Conservation (phyloP, 139 green algal genomes). For the Mesostigma viride region DNA sequence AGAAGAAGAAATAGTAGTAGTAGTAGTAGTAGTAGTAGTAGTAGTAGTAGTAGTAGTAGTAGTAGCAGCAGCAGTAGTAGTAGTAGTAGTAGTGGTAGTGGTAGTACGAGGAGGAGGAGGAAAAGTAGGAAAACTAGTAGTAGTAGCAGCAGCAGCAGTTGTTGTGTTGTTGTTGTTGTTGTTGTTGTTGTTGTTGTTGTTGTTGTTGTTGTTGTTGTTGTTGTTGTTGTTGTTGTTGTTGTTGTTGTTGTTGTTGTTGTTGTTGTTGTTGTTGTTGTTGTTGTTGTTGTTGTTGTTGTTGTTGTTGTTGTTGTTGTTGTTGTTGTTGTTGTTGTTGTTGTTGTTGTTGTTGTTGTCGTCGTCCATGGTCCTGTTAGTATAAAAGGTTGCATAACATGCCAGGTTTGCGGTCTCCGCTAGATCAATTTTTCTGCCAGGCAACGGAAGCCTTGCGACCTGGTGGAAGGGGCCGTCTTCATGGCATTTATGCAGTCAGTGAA, state of each 20-base stretch:
- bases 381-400: no score
- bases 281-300: not conserved
- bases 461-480: no score
- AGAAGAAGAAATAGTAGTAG: slow-evolving; percentile 9
- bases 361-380: not conserved
- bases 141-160: not conserved
- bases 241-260: not conserved
- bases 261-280: not conserved
- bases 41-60: slow-evolving; percentile 7
- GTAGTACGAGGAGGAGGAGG: not conserved
- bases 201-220: not conserved
- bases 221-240: not conserved
- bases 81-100: not conserved
- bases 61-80: slow-evolving; percentile 4
- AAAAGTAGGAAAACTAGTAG: not conserved
- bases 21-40: slow-evolving; percentile 9
- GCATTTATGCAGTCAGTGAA: no score
- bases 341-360: not conserved
- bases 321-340: not conserved
- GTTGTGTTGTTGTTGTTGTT: not conserved
- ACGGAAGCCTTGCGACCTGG: no score
- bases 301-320: not conserved
- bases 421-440: no score
- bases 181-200: not conserved
- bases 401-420: no score